Base-by-base conservation (phyloP, 2,329 filamentous ascomycete genomes). In the Phoma sp. region DNA sequence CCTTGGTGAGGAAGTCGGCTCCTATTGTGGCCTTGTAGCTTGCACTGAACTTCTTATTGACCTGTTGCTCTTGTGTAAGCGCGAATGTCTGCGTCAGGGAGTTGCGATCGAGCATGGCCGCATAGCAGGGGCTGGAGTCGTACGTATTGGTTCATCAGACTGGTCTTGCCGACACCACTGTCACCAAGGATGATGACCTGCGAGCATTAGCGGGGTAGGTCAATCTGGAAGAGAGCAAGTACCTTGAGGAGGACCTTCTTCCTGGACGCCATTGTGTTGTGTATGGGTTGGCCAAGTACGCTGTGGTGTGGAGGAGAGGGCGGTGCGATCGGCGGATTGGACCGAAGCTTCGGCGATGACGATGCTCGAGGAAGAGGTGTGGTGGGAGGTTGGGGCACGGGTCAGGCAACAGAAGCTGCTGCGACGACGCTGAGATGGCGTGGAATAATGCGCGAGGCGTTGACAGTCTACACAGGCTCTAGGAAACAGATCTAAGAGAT, bases 121-220 rank as follows among this genome's bases (percentile, higher is more conserved):
- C 47, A 44, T 33, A 3, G 41, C 33, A 25, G 47, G 33, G 46
- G 55, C 29, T 47, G 5, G 42, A 35, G 52, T 69, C 90, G 77
- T 87, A 98, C 95, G 90, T 98, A 99, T 98, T 99, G 95, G 82
- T 99, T 99, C 95, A 99, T 99, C 86, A 99, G 87, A 79, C 92
- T 97, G 58, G 95, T 99, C 85, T 99, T 99, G 77, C 95, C 95
- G 60, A 99, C 95, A 80, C 95, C 95, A 78, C 93, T 98, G 78
- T 99, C 95, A 69, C 95, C 95, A 68, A 99, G 88, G 79, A 99
- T 98, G 73, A 99, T 99, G 73, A 99, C 93, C 93, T 98, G 52
- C 30, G 43, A 25, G 48, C 55, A 47, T 71, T 47, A 71, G 64
- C 39, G 3, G 25, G 7, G 32, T 3, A 14, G 22, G 14, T 1